Conservation (phyloP, 768 basidiomycete genomes). For the Piloderma croceum region DNA sequence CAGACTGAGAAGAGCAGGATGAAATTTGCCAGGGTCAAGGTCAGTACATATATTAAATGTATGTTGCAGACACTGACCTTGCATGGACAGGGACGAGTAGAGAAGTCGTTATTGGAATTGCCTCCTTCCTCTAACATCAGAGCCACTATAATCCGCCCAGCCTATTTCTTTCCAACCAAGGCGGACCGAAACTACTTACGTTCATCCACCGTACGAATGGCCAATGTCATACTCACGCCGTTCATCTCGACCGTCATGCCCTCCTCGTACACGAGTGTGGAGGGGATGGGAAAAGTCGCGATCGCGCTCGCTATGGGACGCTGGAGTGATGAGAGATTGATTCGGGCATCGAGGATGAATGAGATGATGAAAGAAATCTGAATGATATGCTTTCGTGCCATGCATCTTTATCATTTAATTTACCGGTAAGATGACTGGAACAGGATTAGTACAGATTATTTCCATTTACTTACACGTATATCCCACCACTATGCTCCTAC, state of each 20-base stretch:
- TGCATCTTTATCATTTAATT: too few species aligned
- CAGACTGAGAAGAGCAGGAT: constrained; percentile 25
- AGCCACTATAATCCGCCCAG: constrained; percentile 27
- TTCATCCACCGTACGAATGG: background rate
- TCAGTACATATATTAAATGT: background rate
- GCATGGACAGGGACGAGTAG: constrained; percentile 24
- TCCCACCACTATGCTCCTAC: too few species aligned
- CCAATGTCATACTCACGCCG: constrained; percentile 15
- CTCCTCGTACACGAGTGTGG: constrained; percentile 12
- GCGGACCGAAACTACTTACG: constrained; percentile 23
- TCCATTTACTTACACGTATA: too few species aligned
- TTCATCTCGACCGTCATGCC: constrained; percentile 16
- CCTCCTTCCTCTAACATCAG: constrained; percentile 16
- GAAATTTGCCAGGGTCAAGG: constrained; percentile 34
- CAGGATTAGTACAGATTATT: too few species aligned
- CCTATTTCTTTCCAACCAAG: constrained; percentile 29
- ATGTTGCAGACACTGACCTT: background rate
- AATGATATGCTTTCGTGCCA: too few species aligned
- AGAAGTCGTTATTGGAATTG: constrained; percentile 24
- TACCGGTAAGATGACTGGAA: too few species aligned
- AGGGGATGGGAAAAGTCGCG: constrained; percentile 15
- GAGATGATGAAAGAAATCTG: too few species aligned
- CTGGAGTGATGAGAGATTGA: constrained; percentile 15
- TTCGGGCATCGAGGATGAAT: too few species aligned
- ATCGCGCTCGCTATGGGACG: constrained; percentile 15